Evolutionary conservation across 2,329 filamentous ascomycete species (phyloP).

Genomic region (Penicillium sp.): DNA sequence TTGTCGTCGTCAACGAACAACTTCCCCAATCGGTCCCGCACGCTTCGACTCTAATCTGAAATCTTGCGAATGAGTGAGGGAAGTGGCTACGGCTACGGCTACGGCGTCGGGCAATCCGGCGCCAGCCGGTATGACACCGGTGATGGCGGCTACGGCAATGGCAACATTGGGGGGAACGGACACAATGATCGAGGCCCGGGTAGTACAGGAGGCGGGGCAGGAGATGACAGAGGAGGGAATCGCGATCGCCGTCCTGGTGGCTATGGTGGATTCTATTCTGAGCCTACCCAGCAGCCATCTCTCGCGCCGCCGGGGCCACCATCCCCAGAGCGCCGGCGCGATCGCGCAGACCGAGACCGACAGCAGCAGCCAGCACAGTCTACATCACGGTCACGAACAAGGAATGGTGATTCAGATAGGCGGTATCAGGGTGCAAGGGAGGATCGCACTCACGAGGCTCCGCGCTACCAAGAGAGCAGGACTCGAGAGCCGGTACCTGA

Average conservation of each 20-base stretch:
- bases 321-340: conserved; percentile 40
- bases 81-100: conserved; percentile 43
- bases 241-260: conserved; percentile 48
- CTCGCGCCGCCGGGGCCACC: conserved; percentile 26
- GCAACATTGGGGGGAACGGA: conserved; percentile 38
- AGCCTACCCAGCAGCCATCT: conserved; percentile 35
- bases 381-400: conserved; percentile 41
- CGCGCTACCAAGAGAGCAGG: conserved; percentile 28
- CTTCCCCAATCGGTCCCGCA: conserved; percentile 13
- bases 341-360: conserved; percentile 37
- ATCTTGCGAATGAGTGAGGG: conserved; percentile 41
- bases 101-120: conserved; percentile 39
- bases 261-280: conserved; percentile 49
- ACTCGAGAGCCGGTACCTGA: conserved; percentile 28
- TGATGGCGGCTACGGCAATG: conserved; percentile 39
- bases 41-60: conserved; percentile 7
- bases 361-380: conserved; percentile 31
- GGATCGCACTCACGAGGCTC: conserved; percentile 31
- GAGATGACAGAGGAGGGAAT: conserved; percentile 12
- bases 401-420: conserved; percentile 35
- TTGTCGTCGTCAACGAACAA: conserved; percentile 21
- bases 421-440: conserved; percentile 34
- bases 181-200: conserved; percentile 32
- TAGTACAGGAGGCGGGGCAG: conserved; percentile 18
- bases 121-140: conserved; percentile 40